Base-by-base conservation (phyloP, 768 basidiomycete species). In the Royoungia palumana region DNA sequence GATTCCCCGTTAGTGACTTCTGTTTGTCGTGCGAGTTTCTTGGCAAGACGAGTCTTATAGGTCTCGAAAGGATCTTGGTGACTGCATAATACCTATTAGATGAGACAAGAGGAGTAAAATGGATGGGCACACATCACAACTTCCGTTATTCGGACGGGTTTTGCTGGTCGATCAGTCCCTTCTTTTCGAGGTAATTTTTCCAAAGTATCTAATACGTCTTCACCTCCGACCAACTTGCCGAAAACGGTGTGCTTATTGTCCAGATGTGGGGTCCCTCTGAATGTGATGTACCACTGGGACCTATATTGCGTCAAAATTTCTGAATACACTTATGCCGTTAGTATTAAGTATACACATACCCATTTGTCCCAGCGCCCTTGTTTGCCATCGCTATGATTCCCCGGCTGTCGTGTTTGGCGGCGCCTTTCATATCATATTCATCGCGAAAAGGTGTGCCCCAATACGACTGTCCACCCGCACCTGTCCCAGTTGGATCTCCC, bases 391-490 rank as follows among this genome's bases (percentile, higher is more conserved):
- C 87, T 34, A 99, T 56, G 9, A 85, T 71, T 5, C 96, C 96
- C 14, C 95, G 77, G 37, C 79, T 74, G 52, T 94, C 91, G 57
- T 94, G 89, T 66, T 85, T 91, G 6, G 83, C 89, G 1, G 95
- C 94, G 41, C 85, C 87, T 64, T 91, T 92, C 51, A 89, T 60
- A 60, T 90, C 87, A 62, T 89, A 80, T 68, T 99, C 96, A 61
- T 99, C 96, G 48, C 94, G 82, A 71, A 99, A 99, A 10, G 93
- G 89, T 14, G 87, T 92, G 1, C 91, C 94, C 96, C 96, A 98
- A 64, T 83, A 83, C 6, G 90, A 93, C 58, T 91, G 78, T 6
- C 96, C 96, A 9, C 96, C 96, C 25, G 88, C 75, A 1, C 96
- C 96, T 2, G 94, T 98, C 2, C 96, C 95, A 1, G 91, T 91